These are phyloP conservation scores for Bromus sterilis DNA, from an alignment of 176 grass and related monocot genomes.

Conservation along the genomic window DNA sequence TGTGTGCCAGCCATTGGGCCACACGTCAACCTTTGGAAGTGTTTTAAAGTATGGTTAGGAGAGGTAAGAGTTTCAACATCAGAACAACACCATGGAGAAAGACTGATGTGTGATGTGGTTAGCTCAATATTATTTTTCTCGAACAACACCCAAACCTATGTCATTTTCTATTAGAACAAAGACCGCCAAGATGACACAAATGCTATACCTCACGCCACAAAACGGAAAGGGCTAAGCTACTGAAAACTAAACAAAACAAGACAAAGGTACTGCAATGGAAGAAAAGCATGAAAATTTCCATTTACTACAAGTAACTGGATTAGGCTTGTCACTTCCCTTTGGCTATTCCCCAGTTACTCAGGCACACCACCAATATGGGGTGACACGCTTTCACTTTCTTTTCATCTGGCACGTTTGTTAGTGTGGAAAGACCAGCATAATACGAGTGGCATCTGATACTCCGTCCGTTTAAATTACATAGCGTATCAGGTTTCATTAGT, in stretches of 20 bases:
- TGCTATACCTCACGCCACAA: too few relatives aligned
- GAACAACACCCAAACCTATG: too few relatives aligned
- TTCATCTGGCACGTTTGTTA: background rate
- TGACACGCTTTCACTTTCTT: background rate
- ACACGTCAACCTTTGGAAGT: background rate
- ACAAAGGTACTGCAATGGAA: too few relatives aligned
- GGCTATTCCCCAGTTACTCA: background rate
- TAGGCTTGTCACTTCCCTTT: background rate
- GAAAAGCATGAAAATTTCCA: background rate
- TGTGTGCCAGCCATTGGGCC: background rate
- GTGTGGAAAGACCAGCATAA: background rate
- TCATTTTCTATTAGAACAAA: too few relatives aligned
- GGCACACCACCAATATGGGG: background rate
- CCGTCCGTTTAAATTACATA: background rate
- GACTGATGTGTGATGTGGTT: background rate
- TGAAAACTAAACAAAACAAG: background rate
- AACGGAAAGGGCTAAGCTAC: background rate
- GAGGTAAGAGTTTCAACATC: background rate
- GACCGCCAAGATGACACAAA: too few relatives aligned
- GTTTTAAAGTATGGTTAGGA: background rate
- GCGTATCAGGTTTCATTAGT: background rate
- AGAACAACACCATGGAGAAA: background rate
- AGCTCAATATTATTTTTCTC: background rate
- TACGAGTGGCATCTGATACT: background rate
- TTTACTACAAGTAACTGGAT: background rate